phyloP scores from a whole-genome alignment of 2,329 filamentous ascomycete species.

The Fusarium burgessii region DNA sequence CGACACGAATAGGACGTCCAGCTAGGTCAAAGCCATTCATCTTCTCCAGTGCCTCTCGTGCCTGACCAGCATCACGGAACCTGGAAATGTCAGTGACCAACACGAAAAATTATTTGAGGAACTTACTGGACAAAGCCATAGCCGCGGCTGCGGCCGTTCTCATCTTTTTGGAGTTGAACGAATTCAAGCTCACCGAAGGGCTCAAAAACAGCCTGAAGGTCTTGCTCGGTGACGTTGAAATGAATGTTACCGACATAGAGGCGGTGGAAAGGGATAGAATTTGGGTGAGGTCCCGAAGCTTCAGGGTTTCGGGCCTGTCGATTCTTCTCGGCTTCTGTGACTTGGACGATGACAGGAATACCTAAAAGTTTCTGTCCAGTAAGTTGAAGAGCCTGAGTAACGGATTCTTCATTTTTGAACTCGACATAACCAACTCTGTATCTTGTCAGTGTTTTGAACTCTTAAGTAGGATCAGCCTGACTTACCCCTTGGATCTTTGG shows the following conservation, averaged over 20 bases:
- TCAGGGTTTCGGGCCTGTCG: conserved; percentile 91
- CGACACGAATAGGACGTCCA: conserved; percentile 96
- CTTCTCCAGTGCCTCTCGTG: conserved; percentile 94
- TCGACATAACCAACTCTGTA: conserved; percentile 97
- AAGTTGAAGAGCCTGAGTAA: conserved; percentile 93
- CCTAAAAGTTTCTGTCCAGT: conserved; percentile 98
- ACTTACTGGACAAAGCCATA: conserved; percentile 99
- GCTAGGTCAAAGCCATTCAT: conserved; percentile 99
- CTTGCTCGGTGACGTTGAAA: conserved; percentile 97
- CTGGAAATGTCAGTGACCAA: conserved; percentile 62
- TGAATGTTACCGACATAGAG: conserved; percentile 99
- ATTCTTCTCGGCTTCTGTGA: conserved; percentile 99
- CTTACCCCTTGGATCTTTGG: conserved; percentile 96
- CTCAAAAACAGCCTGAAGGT: conserved; percentile 95
- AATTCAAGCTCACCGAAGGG: conserved; percentile 98
- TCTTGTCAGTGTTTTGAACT: conserved; percentile 48
- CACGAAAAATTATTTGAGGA: background rate
- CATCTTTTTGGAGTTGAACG: conserved; percentile 97
- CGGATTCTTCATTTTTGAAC: conserved; percentile 96
- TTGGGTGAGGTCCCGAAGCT: conserved; percentile 74
- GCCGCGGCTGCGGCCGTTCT: conserved; percentile 87
- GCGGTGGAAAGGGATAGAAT: conserved; percentile 94
- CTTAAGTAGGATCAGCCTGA: conserved; percentile 4
- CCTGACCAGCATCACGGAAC: conserved; percentile 89
- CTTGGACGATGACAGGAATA: conserved; percentile 97